Percentiles rank a stretch among this genome's conserved stretches.
phyloP scores from a whole-genome alignment of 2,329 filamentous ascomycete species.

The Cladosporium cucumerinum region DNA sequence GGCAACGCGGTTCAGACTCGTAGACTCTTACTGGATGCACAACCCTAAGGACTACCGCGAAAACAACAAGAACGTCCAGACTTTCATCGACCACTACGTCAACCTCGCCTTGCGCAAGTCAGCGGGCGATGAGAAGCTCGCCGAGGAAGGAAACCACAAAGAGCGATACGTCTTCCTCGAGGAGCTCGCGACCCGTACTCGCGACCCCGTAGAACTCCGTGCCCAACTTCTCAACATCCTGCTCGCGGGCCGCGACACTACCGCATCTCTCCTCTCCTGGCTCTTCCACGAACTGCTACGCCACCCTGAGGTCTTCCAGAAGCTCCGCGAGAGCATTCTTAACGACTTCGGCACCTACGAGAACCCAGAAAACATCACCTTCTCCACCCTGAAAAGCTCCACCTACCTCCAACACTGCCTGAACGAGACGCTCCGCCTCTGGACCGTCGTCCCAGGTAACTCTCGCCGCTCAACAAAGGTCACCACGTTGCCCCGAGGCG shows the following conservation, averaged over 20 bases:
- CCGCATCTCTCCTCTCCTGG: conserved; percentile 53
- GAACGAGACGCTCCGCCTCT: conserved; percentile 66
- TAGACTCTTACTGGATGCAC: conserved; percentile 37
- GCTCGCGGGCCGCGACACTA: conserved; percentile 63
- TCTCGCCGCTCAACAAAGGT: conserved; percentile 66
- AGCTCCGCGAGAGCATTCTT: conserved; percentile 50
- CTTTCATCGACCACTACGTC: conserved; percentile 46
- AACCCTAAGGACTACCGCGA: conserved; percentile 38
- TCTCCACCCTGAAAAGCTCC: conserved; percentile 64
- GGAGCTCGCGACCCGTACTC: conserved; percentile 45
- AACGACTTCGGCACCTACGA: conserved; percentile 46
- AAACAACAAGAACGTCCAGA: conserved; percentile 41
- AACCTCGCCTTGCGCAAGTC: conserved; percentile 41
- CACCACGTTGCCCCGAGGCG: conserved; percentile 68
- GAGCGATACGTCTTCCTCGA: conserved; percentile 47
- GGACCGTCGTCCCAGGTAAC: conserved; percentile 76
- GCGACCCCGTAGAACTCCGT: conserved; percentile 42
- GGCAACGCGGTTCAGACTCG: conserved; percentile 37
- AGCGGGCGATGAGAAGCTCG: conserved; percentile 20
- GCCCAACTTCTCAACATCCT: conserved; percentile 58
- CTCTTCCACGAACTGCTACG: conserved; percentile 51
- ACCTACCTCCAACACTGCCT: conserved; percentile 54
- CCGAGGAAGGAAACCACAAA: conserved; percentile 29
- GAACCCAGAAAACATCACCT: conserved; percentile 45
- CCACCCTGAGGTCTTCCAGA: conserved; percentile 48